A percentile compares a stretch with the other conserved stretches of the same genome.
phyloP scores from a whole-genome alignment of 2,329 filamentous ascomycete species.

The Xylaria sp. region DNA sequence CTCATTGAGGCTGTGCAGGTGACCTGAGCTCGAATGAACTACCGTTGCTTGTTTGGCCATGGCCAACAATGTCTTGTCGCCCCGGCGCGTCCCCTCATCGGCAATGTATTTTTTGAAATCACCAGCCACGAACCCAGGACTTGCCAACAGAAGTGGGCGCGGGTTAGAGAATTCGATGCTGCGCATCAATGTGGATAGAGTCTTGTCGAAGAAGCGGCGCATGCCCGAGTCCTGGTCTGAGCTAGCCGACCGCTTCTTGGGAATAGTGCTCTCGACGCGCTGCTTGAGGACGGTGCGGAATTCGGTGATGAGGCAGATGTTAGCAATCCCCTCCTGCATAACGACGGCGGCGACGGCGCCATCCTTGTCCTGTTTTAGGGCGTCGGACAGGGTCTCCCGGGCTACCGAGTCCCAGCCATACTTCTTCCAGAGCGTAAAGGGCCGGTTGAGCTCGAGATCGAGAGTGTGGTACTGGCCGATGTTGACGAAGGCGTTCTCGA shows the following conservation, averaged over 20 bases:
- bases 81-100: constrained; percentile 65
- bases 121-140: constrained; percentile 85
- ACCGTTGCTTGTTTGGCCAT: constrained; percentile 73
- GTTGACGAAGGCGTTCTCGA: constrained; percentile 63
- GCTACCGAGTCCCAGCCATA: constrained; percentile 92
- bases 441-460: constrained; percentile 86
- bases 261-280: constrained; percentile 72
- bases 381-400: constrained; percentile 78
- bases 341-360: constrained; percentile 90
- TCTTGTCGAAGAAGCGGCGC: constrained; percentile 80
- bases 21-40: constrained; percentile 85
- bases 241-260: constrained; percentile 72
- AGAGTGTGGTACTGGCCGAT: constrained; percentile 69
- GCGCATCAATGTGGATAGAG: constrained; percentile 77
- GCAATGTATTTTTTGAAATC: constrained; percentile 81
- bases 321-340: constrained; percentile 88
- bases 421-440: constrained; percentile 88
- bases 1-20: constrained; percentile 88
- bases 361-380: constrained; percentile 79
- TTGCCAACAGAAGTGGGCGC: constrained; percentile 83
- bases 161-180: constrained; percentile 78
- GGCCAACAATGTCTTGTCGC: constrained; percentile 74
- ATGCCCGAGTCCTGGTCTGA: constrained; percentile 76
- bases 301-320: constrained; percentile 84
- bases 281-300: constrained; percentile 81